Percentiles rank a stretch among this genome's conserved stretches.
Conservation (phyloP, 371 early-diverging fungal species). For the Fennellomyces sp. region DNA sequence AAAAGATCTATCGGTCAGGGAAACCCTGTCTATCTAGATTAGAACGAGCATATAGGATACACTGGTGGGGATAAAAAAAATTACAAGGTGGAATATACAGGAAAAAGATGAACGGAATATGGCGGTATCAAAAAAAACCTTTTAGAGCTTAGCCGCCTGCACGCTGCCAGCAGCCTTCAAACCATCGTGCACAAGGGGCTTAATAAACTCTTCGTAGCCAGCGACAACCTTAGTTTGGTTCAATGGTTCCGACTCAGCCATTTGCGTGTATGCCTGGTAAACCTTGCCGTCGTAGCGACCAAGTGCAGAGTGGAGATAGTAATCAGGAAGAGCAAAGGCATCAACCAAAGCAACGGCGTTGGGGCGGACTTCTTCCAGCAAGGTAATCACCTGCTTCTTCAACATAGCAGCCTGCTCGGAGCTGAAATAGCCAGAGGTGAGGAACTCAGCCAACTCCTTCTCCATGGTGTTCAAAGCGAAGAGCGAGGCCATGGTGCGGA, state of each 20-base stretch:
- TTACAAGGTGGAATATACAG: conserved; percentile 1
- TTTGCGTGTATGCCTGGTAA: conserved; percentile 69
- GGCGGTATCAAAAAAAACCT: background rate
- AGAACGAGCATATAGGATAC: background rate
- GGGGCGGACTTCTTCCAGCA: conserved; percentile 64
- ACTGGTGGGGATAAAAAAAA: background rate
- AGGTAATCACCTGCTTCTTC: conserved; percentile 42
- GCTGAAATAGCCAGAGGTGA: conserved; percentile 48
- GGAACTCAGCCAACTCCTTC: conserved; percentile 67
- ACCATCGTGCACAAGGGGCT: conserved; percentile 42
- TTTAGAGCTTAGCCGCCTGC: conserved; percentile 1
- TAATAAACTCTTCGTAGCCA: conserved; percentile 59
- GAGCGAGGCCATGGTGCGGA: conserved; percentile 52
- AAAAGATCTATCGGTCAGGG: background rate
- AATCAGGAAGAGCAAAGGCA: conserved; percentile 78
- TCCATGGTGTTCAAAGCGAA: conserved; percentile 68
- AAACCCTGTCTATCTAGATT: conserved; percentile 3
- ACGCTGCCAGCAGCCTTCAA: background rate
- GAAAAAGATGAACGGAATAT: background rate
- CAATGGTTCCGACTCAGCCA: conserved; percentile 73
- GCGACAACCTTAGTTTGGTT: conserved; percentile 57
- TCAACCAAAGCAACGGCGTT: conserved; percentile 77
- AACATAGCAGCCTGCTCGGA: conserved; percentile 54
- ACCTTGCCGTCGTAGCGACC: conserved; percentile 78
- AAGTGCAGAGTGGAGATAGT: conserved; percentile 74